phyloP scores from a whole-genome alignment of 2,329 filamentous ascomycete species.

The Davidsoniella australis region DNA sequence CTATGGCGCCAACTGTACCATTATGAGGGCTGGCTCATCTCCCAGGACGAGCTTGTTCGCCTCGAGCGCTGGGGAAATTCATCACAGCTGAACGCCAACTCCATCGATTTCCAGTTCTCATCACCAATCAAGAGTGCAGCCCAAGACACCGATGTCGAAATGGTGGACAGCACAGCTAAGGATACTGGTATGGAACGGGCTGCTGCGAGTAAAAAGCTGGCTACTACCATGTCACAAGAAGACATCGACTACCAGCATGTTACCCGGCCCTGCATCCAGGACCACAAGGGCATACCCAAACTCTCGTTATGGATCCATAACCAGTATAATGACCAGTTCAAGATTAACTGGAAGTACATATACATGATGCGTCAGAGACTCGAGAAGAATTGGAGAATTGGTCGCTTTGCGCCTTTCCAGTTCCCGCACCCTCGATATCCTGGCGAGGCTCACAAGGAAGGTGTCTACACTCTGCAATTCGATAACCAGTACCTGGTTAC shows the following conservation, averaged over 20 bases:
- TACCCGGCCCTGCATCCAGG: conserved; percentile 3
- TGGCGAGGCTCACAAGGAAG: conserved; percentile 75
- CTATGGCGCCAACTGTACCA: conserved; percentile 76
- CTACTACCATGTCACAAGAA: conserved; percentile 18
- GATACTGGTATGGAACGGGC: background rate
- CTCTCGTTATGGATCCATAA: conserved; percentile 4
- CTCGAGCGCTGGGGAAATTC: conserved; percentile 12
- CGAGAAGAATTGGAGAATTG: conserved; percentile 82
- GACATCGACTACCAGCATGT: conserved; percentile 2
- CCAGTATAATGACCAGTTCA: conserved; percentile 27
- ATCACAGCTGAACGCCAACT: conserved; percentile 6
- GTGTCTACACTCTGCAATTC: conserved; percentile 90
- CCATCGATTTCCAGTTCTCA: conserved; percentile 10
- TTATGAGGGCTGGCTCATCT: conserved; percentile 69
- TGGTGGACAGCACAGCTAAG: conserved; percentile 14
- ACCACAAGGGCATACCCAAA: conserved; percentile 1
- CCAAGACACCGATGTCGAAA: conserved; percentile 3
- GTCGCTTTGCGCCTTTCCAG: conserved; percentile 71
- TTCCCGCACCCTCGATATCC: conserved; percentile 68
- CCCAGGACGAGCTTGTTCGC: conserved; percentile 43
- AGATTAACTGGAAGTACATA: conserved; percentile 81
- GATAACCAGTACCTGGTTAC: conserved; percentile 75
- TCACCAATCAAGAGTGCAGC: background rate
- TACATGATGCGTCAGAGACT: conserved; percentile 74
- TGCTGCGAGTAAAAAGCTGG: background rate